phyloP scores from a whole-genome alignment of 1,139 yeast species.

The Williopsis jadinii region DNA sequence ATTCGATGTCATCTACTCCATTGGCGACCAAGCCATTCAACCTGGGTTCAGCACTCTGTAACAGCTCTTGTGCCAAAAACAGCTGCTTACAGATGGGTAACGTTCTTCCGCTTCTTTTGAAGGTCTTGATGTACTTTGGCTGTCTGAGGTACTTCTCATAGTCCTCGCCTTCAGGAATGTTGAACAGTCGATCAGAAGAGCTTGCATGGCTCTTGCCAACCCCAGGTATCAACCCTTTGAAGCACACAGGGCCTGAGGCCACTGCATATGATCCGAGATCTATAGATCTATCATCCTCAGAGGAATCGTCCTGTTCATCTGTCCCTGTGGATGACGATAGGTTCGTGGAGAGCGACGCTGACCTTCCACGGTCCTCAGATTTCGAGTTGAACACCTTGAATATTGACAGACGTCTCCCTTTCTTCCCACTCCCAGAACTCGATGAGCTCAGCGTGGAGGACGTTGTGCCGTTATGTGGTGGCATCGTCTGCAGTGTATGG shows the following conservation, averaged over 20 bases:
- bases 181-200: slow-evolving; percentile 6
- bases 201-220: slow-evolving; percentile 1
- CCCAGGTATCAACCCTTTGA: slow-evolving; percentile 7
- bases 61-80: slow-evolving; percentile 77
- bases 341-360: background rate
- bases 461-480: no score
- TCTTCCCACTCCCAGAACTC: background rate
- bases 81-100: slow-evolving; percentile 45
- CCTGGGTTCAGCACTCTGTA: slow-evolving; percentile 16
- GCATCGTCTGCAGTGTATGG: no score
- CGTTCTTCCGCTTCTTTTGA: slow-evolving; percentile 37
- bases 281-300: slow-evolving; percentile 15
- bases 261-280: slow-evolving; percentile 19
- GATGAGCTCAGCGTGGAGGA: no score
- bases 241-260: slow-evolving; percentile 22
- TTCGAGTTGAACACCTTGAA: slow-evolving; percentile 7
- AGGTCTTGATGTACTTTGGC: slow-evolving; percentile 49
- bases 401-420: slow-evolving; percentile 3
- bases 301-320: slow-evolving; percentile 5
- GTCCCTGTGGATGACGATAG: background rate
- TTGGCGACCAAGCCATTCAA: background rate
- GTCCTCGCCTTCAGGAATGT: slow-evolving; percentile 26
- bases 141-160: slow-evolving; percentile 33
- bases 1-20: background rate
- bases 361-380: background rate